Evolutionary conservation across 2,329 filamentous ascomycete genomes (phyloP), one percentile per base, ranked within the genome.

Genomic region (Trichoderma sp.): DNA sequence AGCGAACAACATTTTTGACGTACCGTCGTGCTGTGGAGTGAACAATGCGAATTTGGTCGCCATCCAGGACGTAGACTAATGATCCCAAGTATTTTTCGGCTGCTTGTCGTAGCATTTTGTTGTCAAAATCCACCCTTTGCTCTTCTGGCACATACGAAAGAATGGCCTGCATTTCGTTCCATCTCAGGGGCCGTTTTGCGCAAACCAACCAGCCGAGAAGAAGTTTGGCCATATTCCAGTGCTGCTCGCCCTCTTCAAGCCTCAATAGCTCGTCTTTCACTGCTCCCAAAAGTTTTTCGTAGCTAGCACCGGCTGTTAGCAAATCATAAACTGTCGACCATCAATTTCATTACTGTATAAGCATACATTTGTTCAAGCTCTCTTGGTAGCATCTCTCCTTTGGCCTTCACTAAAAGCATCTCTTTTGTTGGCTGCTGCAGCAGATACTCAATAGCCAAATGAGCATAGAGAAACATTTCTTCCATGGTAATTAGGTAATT

Each of bases 401-500:
- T 55, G 3, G 39, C 21, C 21, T 65, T 65, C 18, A 43, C 21
- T 7, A 30, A 14, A 3, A 65, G 34, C 6, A 21, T 43, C 5
- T 24, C 61, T 24, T 65, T 65, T 1, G 61, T 65, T 28, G 26
- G 34, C 7, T 55, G 61, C 4, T 55, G 34, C 30, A 32, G 24
- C 11, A 65, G 51, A 55, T 65, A 56, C 34, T 65, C 61, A 4
- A 65, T 65, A 1, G 49, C 61, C 7, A 65, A 32, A 55, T 65
- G 34, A 14, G 61, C 61, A 32, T 65, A 65, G 6, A 65, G 51
- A 30, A 65, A 65, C 61, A 65, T 65, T 18, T 65, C 61, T 65
- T 6, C 1, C 21, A 16, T 30, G n/a, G n/a, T n/a, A n/a, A n/a
- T n/a, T n/a, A n/a, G n/a, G n/a, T n/a, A n/a, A 32, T 43, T 7